Evolutionary conservation across 768 basidiomycete genomes (phyloP), one percentile per base, ranked within the genome.

Genomic region (Mycena kentingensis): DNA sequence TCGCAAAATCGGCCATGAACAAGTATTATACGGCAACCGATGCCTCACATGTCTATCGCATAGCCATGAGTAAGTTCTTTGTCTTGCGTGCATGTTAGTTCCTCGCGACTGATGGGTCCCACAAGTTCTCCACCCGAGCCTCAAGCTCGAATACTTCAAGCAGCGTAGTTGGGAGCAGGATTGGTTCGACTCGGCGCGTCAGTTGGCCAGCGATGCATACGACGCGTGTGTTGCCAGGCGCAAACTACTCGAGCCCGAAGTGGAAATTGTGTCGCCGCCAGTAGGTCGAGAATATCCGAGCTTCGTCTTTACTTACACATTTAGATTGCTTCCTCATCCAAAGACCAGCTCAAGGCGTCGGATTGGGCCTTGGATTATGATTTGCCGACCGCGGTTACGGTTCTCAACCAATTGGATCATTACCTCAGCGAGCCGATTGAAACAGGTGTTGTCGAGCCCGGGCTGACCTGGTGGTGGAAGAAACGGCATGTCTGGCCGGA

Each of bases 21-120:
- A 18, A 36, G 5, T 70, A 69, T 36, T 70, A 70, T 32, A 38
- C 48, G 1, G 29, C 52, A 5, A 68, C 58, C 1, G 66, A 70
- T 37, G 25, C 10, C 5, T 64, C 65, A 0, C 54, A 58, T 15
- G 45, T 61, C 0, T 70, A 68, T 45, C 49, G 60, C 2, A 68
- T 70, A 32, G 63, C 65, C 3, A 68, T 68, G 65, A 46, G 67
- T 68, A 46, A 7, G 57, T 63, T 36, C 24, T 27, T 42, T 21
- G 19, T 22, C 15, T 29, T 28, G 39, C 21, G 22, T 19, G 8
- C 41, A 21, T 7, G 11, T 25, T 24, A 13, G 19, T 19, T 5
- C 21, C 13, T 10, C 26, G 27, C 22, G 19, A 2, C 15, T 21
- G n/a, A 24, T 15, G 32, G 6, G n/a, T n/a, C 25, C 12, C 18